A percentile compares a stretch with the other conserved stretches of the same genome.
Conservation (phyloP, 2,329 filamentous ascomycete genomes). For the Fusarium cicatricum region DNA sequence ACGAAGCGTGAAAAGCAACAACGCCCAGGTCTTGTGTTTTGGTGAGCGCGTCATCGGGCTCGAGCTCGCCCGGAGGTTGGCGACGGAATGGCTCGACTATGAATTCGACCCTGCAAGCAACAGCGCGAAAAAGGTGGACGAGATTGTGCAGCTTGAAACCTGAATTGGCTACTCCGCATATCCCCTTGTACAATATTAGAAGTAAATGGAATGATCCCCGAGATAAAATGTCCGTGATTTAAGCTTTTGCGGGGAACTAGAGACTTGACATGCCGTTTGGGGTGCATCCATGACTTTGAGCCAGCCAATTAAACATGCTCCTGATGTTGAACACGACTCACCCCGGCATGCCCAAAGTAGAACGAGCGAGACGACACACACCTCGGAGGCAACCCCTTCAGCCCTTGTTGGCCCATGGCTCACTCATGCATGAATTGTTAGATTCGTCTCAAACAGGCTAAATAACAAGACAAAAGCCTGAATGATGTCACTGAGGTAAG, state of each 20-base stretch:
- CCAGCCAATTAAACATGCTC: not conserved
- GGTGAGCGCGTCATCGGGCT: slow-evolving; percentile 84
- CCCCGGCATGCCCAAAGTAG: slow-evolving; percentile 9
- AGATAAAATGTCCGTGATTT: slow-evolving; percentile 1
- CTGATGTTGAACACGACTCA: not conserved
- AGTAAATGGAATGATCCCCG: not conserved
- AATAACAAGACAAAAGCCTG: too few species aligned
- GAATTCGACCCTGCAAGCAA: slow-evolving; percentile 71
- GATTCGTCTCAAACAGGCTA: too few species aligned
- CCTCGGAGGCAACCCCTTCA: too few species aligned
- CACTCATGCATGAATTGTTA: too few species aligned
- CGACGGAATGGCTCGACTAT: slow-evolving; percentile 85
- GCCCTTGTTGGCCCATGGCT: too few species aligned
- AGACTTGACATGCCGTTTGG: not conserved
- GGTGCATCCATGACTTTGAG: not conserved
- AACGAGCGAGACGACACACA: not conserved
- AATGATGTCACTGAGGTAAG: too few species aligned
- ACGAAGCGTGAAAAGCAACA: slow-evolving; percentile 81
- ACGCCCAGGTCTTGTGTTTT: slow-evolving; percentile 88
- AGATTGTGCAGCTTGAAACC: slow-evolving; percentile 51
- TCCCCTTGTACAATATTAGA: slow-evolving; percentile 8
- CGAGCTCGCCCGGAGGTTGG: slow-evolving; percentile 79
- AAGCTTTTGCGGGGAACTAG: slow-evolving; percentile 7
- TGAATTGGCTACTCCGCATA: too few species aligned
- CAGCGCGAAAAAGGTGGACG: slow-evolving; percentile 56